Conservation (phyloP, 1,284 basidiomycete genomes). For the Irpex sp. region DNA sequence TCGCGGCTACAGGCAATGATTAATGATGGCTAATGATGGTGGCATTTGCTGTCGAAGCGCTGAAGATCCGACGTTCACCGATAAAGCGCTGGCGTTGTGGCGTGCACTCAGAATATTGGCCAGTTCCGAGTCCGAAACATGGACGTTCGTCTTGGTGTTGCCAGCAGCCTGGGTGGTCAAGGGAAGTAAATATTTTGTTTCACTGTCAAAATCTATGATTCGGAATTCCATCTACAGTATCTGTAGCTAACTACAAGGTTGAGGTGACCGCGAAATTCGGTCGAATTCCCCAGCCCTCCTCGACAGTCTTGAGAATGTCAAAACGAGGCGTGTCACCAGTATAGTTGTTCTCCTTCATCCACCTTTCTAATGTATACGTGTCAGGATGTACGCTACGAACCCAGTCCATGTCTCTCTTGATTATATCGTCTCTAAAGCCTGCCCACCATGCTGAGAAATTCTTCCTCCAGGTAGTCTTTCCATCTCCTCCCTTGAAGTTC, state of each 20-base stretch:
- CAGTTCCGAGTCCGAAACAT: too few relatives aligned
- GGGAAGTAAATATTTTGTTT: too few relatives aligned
- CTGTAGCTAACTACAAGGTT: neutral
- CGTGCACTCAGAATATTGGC: too few relatives aligned
- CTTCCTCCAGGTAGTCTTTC: constrained; percentile 28
- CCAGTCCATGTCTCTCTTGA: constrained; percentile 38
- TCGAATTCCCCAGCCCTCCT: neutral
- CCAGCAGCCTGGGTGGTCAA: too few relatives aligned
- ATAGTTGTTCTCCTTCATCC: constrained; percentile 19
- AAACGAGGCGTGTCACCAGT: neutral
- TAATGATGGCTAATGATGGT: too few relatives aligned
- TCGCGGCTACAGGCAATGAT: too few relatives aligned
- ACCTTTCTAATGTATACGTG: constrained; percentile 16
- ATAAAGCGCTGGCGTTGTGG: too few relatives aligned
- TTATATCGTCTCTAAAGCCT: constrained; percentile 34
- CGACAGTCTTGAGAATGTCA: neutral
- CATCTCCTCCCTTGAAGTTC: constrained; percentile 10
- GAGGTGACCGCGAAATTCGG: neutral
- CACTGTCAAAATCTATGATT: too few relatives aligned
- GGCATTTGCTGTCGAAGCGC: too few relatives aligned
- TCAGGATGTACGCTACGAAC: constrained; percentile 31
- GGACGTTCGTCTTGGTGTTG: too few relatives aligned
- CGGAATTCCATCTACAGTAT: too few relatives aligned
- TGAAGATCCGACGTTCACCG: too few relatives aligned
- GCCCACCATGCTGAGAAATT: constrained; percentile 38